Evolutionary conservation across 352 stramenopile genomes (phyloP).

Genomic region (Aphanomyces euteiches): DNA sequence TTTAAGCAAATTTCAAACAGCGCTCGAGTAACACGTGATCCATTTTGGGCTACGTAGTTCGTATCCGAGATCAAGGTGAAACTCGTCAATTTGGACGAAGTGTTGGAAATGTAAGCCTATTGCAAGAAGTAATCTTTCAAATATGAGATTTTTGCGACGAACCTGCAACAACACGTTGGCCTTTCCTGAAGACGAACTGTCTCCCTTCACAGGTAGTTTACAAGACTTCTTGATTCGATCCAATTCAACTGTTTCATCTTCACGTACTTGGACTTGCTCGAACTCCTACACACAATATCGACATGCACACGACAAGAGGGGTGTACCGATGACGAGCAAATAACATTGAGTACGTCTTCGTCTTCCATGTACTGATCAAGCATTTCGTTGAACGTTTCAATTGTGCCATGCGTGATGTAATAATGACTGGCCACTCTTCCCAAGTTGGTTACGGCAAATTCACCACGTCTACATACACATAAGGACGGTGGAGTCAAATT

Average conservation of each 20-base stretch:
- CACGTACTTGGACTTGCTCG: slow-evolving; percentile 93
- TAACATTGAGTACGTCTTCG: slow-evolving; percentile 21
- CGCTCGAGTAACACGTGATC: slow-evolving; percentile 93
- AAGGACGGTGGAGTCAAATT: slow-evolving; percentile 29
- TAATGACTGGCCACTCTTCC: slow-evolving; percentile 98
- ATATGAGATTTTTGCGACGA: not conserved
- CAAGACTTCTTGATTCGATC: slow-evolving; percentile 89
- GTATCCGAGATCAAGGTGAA: slow-evolving; percentile 99
- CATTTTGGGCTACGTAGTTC: slow-evolving; percentile 99
- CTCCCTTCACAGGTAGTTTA: slow-evolving; percentile 86
- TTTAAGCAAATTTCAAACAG: slow-evolving; percentile 99
- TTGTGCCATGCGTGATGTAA: slow-evolving; percentile 98
- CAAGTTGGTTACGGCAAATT: slow-evolving; percentile 95
- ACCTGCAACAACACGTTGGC: slow-evolving; percentile 95
- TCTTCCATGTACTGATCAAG: slow-evolving; percentile 62
- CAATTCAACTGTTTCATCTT: slow-evolving; percentile 92
- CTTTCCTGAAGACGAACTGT: slow-evolving; percentile 93
- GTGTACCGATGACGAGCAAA: slow-evolving; percentile 22
- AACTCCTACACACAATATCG: slow-evolving; percentile 90
- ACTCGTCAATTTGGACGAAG: slow-evolving; percentile 73
- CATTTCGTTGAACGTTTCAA: slow-evolving; percentile 97
- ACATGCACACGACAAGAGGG: not conserved
- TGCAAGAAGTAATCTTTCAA: slow-evolving; percentile 37
- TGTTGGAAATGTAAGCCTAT: slow-evolving; percentile 74
- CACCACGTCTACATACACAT: slow-evolving; percentile 52